Evolutionary conservation across 306 rosid species (phyloP).

Genomic region (Cucurbita maxima): DNA sequence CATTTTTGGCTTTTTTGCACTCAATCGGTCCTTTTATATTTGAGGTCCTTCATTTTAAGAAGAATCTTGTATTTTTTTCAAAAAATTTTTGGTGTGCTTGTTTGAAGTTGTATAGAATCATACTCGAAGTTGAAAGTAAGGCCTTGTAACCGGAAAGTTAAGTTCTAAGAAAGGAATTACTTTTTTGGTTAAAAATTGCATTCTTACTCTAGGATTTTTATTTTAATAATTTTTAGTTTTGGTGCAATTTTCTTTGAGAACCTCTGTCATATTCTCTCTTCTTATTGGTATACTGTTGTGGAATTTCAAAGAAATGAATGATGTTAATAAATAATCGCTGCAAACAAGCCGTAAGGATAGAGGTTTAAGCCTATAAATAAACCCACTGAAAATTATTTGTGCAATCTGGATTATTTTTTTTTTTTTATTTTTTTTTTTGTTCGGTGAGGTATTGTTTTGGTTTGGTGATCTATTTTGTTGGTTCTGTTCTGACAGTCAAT

Average conservation of each 20-base stretch:
- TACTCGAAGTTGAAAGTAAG: background rate
- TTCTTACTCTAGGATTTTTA: background rate
- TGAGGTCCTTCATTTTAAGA: background rate
- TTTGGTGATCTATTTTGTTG: background rate
- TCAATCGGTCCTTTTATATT: background rate
- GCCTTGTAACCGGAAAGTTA: background rate
- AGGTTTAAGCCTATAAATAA: background rate
- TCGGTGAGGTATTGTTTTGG: background rate
- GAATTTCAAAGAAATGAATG: background rate
- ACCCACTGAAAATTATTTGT: background rate
- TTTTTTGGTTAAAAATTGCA: background rate
- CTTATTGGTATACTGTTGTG: background rate
- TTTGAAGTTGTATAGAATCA: background rate
- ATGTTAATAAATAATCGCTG: background rate
- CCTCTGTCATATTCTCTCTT: background rate
- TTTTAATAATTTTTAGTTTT: background rate
- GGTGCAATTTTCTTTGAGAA: background rate
- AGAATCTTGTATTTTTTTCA: background rate
- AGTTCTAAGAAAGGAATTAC: background rate
- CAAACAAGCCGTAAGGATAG: background rate
- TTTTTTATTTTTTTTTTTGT: background rate
- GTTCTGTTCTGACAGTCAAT: background rate
- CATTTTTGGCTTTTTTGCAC: background rate
- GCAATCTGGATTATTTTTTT: background rate
- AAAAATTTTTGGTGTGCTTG: background rate